Evolutionary conservation across 139 green algal species (phyloP).

Genomic region (Coelastrella sp.): DNA sequence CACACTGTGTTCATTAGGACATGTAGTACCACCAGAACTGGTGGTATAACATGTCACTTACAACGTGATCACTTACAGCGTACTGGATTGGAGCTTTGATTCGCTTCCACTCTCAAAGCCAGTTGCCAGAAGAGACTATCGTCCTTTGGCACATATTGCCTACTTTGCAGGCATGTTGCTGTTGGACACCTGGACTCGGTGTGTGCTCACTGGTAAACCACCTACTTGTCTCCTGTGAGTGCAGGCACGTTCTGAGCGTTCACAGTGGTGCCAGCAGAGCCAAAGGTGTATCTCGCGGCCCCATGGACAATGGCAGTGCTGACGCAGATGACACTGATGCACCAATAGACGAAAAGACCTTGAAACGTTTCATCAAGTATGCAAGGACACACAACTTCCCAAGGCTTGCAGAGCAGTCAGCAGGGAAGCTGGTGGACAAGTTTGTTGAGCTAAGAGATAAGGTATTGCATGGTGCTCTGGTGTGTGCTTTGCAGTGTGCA

Average conservation of each 20-base stretch:
- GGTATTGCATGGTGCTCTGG: constrained; percentile 53
- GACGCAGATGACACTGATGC: background rate
- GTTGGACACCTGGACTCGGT: too few species aligned
- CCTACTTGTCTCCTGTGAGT: background rate
- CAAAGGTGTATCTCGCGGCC: constrained; percentile 13
- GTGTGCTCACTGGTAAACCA: too few species aligned
- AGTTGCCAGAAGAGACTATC: too few species aligned
- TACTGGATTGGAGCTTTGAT: background rate
- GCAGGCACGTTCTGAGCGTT: constrained; percentile 82
- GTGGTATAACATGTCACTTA: background rate
- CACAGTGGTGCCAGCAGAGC: constrained; percentile 59
- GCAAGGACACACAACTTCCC: constrained; percentile 82
- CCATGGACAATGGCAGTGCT: background rate
- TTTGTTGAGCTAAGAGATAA: constrained; percentile 93
- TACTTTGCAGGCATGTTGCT: background rate
- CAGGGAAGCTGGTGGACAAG: constrained; percentile 77
- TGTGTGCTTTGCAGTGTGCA: background rate
- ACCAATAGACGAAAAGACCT: constrained; percentile 74
- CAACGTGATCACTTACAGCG: background rate
- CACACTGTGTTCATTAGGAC: background rate
- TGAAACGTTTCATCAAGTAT: constrained; percentile 97
- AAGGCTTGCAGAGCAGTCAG: constrained; percentile 80
- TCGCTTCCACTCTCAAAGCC: too few species aligned
- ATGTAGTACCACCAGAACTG: too few species aligned
- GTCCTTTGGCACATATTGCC: too few species aligned